Conservation (phyloP, 345 rosid genomes). For the Gossypium longicalyx region DNA sequence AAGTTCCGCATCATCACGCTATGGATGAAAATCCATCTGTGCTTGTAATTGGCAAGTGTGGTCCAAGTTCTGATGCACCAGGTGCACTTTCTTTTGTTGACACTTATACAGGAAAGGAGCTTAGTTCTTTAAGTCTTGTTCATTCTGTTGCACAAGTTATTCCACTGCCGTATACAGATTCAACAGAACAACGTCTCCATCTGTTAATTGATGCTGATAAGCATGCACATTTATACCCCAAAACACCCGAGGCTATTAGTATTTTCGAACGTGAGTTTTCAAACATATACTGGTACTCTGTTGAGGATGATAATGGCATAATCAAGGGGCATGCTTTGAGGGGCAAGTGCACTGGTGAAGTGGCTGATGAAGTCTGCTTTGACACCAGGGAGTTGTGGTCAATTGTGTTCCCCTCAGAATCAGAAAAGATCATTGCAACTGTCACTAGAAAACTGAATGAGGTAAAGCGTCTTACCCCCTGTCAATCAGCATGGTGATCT, state of each 20-base stretch:
- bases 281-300: slow-evolving; percentile 86
- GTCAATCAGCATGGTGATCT: background rate
- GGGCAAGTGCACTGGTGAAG: slow-evolving; percentile 48
- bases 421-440: slow-evolving; percentile 78
- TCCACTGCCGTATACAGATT: slow-evolving; percentile 80
- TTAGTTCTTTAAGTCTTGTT: slow-evolving; percentile 44
- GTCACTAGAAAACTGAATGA: slow-evolving; percentile 66
- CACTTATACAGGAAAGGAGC: slow-evolving; percentile 78
- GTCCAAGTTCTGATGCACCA: slow-evolving; percentile 48
- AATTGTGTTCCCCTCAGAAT: slow-evolving; percentile 74
- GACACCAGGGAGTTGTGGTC: slow-evolving; percentile 81
- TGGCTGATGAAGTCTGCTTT: slow-evolving; percentile 69
- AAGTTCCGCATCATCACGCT: slow-evolving; percentile 96
- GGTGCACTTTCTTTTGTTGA: slow-evolving; percentile 81
- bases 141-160: slow-evolving; percentile 78
- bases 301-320: slow-evolving; percentile 58
- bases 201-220: slow-evolving; percentile 60
- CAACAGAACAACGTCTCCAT: slow-evolving; percentile 88
- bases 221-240: slow-evolving; percentile 79
- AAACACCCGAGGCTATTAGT: slow-evolving; percentile 59
- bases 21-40: slow-evolving; percentile 89
- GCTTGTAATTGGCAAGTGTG: slow-evolving; percentile 75
- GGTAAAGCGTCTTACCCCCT: slow-evolving; percentile 35
- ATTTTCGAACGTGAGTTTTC: slow-evolving; percentile 62
- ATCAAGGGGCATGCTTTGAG: slow-evolving; percentile 75